phyloP scores from a whole-genome alignment of 306 rosid genomes.

The Cicer yamashitae region DNA sequence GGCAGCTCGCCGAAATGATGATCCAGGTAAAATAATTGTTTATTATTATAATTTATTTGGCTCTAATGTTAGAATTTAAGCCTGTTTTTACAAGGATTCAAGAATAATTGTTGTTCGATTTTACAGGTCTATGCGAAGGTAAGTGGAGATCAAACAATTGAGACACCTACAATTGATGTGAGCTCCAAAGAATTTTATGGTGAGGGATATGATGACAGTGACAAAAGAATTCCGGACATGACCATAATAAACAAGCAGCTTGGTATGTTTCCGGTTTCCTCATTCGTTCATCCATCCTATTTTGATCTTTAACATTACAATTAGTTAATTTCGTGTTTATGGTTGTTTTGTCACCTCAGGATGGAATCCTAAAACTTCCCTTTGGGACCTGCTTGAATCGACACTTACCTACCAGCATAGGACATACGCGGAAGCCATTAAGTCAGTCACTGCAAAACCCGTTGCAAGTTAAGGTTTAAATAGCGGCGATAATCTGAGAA shows the following conservation, averaged over 20 bases:
- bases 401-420: constrained; percentile 96
- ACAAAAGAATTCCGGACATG: constrained; percentile 99
- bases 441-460: constrained; percentile 76
- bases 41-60: background rate
- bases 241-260: constrained; percentile 91
- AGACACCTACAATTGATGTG: constrained; percentile 75
- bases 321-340: constrained; percentile 1
- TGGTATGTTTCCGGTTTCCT: constrained; percentile 61
- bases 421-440: constrained; percentile 91
- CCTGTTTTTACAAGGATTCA: constrained; percentile 13
- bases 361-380: constrained; percentile 93
- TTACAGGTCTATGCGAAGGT: constrained; percentile 87
- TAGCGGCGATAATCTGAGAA: constrained; percentile 32
- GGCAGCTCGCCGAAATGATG: constrained; percentile 99
- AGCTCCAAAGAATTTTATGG: constrained; percentile 95
- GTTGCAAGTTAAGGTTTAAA: constrained; percentile 59
- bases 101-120: constrained; percentile 19
- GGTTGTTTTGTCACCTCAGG: constrained; percentile 50
- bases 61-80: background rate
- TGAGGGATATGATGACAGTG: constrained; percentile 93
- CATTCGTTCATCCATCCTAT: background rate
- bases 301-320: constrained; percentile 18
- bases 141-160: constrained; percentile 70
- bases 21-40: constrained; percentile 61
- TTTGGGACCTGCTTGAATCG: constrained; percentile 94